Percentiles rank a stretch among this genome's conserved stretches.
Conservation (phyloP, 768 basidiomycete genomes). For the Amanita polypyramis region DNA sequence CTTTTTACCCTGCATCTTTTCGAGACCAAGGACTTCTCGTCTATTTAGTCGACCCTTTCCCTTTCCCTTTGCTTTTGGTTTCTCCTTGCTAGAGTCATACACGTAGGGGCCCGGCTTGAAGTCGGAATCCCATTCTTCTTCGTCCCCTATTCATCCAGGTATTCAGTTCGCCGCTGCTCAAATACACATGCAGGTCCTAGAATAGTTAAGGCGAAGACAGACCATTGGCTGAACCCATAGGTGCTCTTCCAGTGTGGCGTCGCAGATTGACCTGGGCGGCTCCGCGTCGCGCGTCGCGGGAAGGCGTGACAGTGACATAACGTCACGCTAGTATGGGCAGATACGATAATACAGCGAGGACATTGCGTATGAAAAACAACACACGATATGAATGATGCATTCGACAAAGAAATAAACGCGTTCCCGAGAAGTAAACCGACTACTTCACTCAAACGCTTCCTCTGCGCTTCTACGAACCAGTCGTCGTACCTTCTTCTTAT, state of each 20-base stretch:
- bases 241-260: neutral
- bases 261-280: no score
- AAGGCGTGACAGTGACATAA: neutral
- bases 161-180: no score
- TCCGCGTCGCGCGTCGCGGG: neutral
- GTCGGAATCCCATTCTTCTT: slow-evolving; percentile 1
- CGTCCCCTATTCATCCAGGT: neutral
- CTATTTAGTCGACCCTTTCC: neutral
- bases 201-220: neutral
- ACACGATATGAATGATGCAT: slow-evolving; percentile 2
- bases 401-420: slow-evolving; percentile 7
- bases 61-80: neutral
- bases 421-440: slow-evolving; percentile 5
- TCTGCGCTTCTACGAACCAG: slow-evolving; percentile 83
- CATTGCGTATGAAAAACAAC: slow-evolving; percentile 8
- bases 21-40: slow-evolving; percentile 1
- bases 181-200: no score
- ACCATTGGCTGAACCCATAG: neutral
- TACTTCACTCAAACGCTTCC: slow-evolving; percentile 63
- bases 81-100: neutral
- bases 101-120: slow-evolving; percentile 2
- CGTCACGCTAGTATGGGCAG: neutral
- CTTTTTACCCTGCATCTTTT: slow-evolving; percentile 1
- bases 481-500: slow-evolving; percentile 94
- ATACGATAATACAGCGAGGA: neutral